phyloP scores from a whole-genome alignment of 1,284 basidiomycete genomes.

The Cerrena zonata region DNA sequence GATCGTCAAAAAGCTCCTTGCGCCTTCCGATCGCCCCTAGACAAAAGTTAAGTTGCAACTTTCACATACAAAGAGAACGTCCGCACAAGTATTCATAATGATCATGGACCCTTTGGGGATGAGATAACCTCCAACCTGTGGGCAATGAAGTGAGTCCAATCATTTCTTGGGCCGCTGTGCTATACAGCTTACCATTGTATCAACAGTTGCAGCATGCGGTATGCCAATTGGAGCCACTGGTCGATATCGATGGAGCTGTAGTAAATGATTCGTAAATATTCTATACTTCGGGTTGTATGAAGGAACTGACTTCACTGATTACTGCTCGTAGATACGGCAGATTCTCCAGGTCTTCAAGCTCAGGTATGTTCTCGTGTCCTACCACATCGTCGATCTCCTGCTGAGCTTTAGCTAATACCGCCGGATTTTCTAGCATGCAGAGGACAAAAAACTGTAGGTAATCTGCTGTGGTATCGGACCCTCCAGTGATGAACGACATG shows the following conservation, averaged over 20 bases:
- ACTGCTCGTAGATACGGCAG: constrained; percentile 32
- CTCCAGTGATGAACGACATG: constrained; percentile 15
- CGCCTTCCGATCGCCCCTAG: not conserved
- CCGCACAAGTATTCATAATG: constrained; percentile 5
- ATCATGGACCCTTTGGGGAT: constrained; percentile 3
- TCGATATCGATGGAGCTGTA: constrained; percentile 3
- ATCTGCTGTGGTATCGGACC: constrained; percentile 22
- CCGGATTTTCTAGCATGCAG: constrained; percentile 24
- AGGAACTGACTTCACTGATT: constrained; percentile 30
- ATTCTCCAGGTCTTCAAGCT: constrained; percentile 25
- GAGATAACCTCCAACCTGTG: constrained; percentile 4
- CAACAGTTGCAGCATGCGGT: not conserved
- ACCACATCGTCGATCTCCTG: constrained; percentile 32
- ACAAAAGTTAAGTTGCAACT: not conserved
- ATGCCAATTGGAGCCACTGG: not conserved
- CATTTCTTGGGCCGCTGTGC: no score
- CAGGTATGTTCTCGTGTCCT: constrained; percentile 27
- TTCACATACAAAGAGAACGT: not conserved
- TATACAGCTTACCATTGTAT: not conserved
- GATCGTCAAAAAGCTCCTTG: constrained; percentile 3
- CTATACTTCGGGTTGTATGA: no score
- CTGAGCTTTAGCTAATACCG: constrained; percentile 26
- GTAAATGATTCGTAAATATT: not conserved
- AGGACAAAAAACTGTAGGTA: constrained; percentile 23
- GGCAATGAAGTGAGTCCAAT: no score